Conservation (phyloP, 345 rosid species). For the Erucastrum elatum region DNA sequence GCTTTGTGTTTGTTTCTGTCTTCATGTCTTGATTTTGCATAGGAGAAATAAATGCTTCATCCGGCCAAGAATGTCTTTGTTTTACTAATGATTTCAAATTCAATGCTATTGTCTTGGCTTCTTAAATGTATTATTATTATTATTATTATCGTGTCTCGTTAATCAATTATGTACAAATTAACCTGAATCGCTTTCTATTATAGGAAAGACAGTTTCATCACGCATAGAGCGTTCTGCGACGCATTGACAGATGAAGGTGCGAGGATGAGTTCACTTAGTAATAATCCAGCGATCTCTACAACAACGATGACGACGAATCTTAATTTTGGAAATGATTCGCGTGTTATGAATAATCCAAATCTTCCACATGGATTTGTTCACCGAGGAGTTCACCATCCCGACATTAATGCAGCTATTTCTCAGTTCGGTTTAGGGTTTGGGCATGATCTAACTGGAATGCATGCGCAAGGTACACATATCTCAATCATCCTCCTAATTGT, state of each 20-base stretch:
- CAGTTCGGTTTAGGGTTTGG: slow-evolving; percentile 54
- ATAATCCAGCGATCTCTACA: slow-evolving; percentile 16
- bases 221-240: slow-evolving; percentile 96
- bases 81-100: slow-evolving; percentile 41
- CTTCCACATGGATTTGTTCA: slow-evolving; percentile 52
- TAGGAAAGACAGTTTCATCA: slow-evolving; percentile 96
- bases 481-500: not conserved
- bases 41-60: slow-evolving; percentile 50
- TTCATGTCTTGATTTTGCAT: slow-evolving; percentile 35
- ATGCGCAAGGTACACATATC: slow-evolving; percentile 38
- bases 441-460: slow-evolving; percentile 48
- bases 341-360: slow-evolving; percentile 35
- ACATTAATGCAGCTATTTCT: slow-evolving; percentile 44
- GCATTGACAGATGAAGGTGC: slow-evolving; percentile 86
- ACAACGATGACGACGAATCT: slow-evolving; percentile 48
- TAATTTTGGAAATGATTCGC: slow-evolving; percentile 53
- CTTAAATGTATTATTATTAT: not conserved
- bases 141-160: not conserved
- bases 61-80: slow-evolving; percentile 32
- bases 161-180: not conserved
- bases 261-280: slow-evolving; percentile 52
- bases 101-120: slow-evolving; percentile 32
- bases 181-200: slow-evolving; percentile 21
- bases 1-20: slow-evolving; percentile 32
- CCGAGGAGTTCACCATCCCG: slow-evolving; percentile 51